Conservation (phyloP, 352 stramenopile genomes). For the Globisporangium solare region DNA sequence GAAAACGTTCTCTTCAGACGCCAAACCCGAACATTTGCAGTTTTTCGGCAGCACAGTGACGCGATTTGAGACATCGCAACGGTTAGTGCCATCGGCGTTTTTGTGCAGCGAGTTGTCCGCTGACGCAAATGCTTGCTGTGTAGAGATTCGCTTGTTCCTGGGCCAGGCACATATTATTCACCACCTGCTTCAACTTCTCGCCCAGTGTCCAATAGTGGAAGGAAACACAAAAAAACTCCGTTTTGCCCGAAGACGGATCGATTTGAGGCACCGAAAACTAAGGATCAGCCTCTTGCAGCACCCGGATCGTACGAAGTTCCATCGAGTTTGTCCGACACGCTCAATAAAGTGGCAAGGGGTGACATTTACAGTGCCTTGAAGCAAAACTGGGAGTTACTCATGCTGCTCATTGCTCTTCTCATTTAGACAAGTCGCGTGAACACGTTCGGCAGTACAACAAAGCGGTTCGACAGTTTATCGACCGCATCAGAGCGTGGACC, state of each 20-base stretch:
- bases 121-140: not conserved
- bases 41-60: conserved; percentile 79
- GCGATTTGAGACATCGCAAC: conserved; percentile 45
- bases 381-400: not conserved
- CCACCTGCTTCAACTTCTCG: conserved; percentile 28
- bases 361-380: not conserved
- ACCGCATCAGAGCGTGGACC: conserved; percentile 11
- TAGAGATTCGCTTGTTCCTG: conserved; percentile 32
- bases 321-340: conserved; percentile 44
- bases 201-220: conserved; percentile 16
- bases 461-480: conserved; percentile 59
- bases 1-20: conserved; percentile 32
- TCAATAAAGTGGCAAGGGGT: conserved; percentile 61
- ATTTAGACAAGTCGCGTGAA: conserved; percentile 53
- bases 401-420: too few species aligned
- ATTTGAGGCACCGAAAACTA: conserved; percentile 40
- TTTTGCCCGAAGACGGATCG: conserved; percentile 73
- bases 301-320: conserved; percentile 69
- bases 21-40: conserved; percentile 69
- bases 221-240: conserved; percentile 41
- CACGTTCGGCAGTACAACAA: conserved; percentile 72
- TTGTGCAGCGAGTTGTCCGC: not conserved
- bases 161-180: conserved; percentile 53
- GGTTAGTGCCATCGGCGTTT: conserved; percentile 12
- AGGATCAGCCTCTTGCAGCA: conserved; percentile 43